A percentile compares a stretch with the other conserved stretches of the same genome.
phyloP scores from a whole-genome alignment of 768 basidiomycete species.

The Clitopilus passeckerianus region DNA sequence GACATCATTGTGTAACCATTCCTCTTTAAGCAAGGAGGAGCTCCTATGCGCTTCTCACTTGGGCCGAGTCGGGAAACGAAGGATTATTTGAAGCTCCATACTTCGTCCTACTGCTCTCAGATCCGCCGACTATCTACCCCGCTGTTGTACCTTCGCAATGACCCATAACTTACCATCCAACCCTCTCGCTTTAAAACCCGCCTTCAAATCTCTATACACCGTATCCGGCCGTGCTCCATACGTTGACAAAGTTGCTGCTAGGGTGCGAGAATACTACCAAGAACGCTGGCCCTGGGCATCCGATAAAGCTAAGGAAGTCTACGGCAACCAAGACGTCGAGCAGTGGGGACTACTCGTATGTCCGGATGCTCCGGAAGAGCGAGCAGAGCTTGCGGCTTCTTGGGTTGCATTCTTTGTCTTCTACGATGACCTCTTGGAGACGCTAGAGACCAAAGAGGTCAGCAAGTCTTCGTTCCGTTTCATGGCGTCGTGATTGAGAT shows the following conservation, averaged over 20 bases:
- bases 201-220: not conserved
- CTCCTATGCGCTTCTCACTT: too few relatives aligned
- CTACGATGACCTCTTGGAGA: not conserved
- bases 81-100: too few relatives aligned
- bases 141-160: too few relatives aligned
- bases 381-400: not conserved
- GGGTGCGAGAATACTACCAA: not conserved
- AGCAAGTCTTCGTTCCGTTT: not conserved
- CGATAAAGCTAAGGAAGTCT: not conserved
- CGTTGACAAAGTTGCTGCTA: not conserved
- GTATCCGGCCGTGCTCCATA: not conserved
- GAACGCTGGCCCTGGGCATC: not conserved
- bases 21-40: too few relatives aligned
- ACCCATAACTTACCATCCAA: not conserved
- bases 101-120: too few relatives aligned
- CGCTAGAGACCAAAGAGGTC: not conserved
- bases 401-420: not conserved
- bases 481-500: not conserved
- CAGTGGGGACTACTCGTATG: not conserved
- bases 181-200: not conserved
- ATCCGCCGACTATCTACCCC: too few relatives aligned
- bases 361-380: not conserved
- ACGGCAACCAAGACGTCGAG: not conserved
- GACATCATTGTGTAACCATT: too few relatives aligned
- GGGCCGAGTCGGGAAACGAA: too few relatives aligned